Base-by-base conservation (phyloP, 192 early-diverging fungal genomes). In the Backusella australiensis region DNA sequence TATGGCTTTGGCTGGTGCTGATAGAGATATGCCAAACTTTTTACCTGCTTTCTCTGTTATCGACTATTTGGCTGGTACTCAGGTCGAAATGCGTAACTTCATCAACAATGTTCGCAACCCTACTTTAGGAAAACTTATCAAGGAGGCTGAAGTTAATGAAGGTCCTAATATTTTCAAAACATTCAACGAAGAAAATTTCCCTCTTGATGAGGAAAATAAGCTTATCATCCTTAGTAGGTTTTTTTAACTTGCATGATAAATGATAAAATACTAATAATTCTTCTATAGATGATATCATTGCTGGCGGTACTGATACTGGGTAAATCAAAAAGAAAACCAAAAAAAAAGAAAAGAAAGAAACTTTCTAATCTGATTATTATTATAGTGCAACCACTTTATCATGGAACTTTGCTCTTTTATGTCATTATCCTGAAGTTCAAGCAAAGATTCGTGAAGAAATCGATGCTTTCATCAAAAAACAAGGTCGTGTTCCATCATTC, bases 381-480 rank as follows among this genome's bases (percentile, higher is more conserved):
- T 39, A 7, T 63, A 69, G 41, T 53, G 36, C 74, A n/a, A 59
- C 34, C 6, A 73, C 79, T 32, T 52, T 81, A 1, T 41, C 21
- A 26, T 81, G 79, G 79, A 29, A 21, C 15, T 23, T 78, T n/a
- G 79, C 70, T 26, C 17, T 59, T 21, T 26, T 81, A 8, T 53
- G 71, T 26, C 63, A 67, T 53, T 35, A 81, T 41, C 76, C 79
- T 26, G 56, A 73, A 3, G 71, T 69, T 15, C 76, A 78, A 78
- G 53, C 15, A 29, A 52, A 69, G 29, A 34, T 65, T 7, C n/a
- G 35, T 6, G 21, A 66, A 34, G 79, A 81, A 52, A 4, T 81
- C 5, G 79, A 77, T 19, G 17, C 35, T 3, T 42, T 69, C 14
- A 73, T 74, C 8, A 42, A 21, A 21, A 14, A 34, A 9, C 7